Evolutionary conservation across 148 eudicot genomes (phyloP).

Genomic region (Rhododendron simsii): DNA sequence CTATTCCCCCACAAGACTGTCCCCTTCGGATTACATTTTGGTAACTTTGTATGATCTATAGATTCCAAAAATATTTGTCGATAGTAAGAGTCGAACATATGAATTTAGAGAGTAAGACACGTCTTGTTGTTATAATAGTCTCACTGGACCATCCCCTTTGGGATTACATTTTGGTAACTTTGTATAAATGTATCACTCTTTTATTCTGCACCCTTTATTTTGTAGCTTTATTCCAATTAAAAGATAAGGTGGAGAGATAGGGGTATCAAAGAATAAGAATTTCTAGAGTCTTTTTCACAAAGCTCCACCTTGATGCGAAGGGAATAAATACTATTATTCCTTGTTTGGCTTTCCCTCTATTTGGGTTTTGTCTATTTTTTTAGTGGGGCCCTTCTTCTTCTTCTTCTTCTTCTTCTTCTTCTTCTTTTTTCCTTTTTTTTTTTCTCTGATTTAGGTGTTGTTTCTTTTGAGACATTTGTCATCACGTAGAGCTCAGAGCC

Average conservation of each 20-base stretch:
- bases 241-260: conserved; percentile 17
- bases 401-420: not conserved
- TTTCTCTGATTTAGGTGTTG: not conserved
- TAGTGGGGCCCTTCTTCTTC: not conserved
- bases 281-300: conserved; percentile 18
- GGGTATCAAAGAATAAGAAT: conserved; percentile 40
- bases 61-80: not conserved
- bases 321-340: conserved; percentile 12
- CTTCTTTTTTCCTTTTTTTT: not conserved
- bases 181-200: not conserved
- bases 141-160: not conserved
- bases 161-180: not conserved
- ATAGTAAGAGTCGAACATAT: not conserved
- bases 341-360: conserved; percentile 8
- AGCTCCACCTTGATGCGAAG: conserved; percentile 21
- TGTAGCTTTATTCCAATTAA: conserved; percentile 26
- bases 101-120: not conserved
- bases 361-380: conserved; percentile 5
- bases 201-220: conserved; percentile 8
- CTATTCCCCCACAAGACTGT: too few species aligned
- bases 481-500: not conserved
- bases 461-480: conserved; percentile 4
- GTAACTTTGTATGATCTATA: not conserved
- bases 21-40: not conserved
- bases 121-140: not conserved